phyloP scores from a whole-genome alignment of 2,329 filamentous ascomycete genomes.

The Elsinoe ampelina region DNA sequence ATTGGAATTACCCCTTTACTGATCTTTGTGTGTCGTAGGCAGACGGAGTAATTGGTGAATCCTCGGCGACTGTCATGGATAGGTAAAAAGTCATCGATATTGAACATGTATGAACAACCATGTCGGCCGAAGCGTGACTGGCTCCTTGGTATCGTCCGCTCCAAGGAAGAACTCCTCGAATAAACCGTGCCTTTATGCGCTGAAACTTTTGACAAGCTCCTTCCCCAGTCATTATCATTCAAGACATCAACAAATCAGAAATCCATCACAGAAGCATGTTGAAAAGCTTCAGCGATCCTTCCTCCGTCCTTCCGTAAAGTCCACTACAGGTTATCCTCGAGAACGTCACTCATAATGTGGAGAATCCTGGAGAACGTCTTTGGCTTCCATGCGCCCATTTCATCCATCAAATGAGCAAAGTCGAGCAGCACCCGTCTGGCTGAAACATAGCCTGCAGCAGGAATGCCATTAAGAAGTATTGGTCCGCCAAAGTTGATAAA shows the following conservation, averaged over 20 bases:
- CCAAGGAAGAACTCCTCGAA: background rate
- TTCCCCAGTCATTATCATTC: background rate
- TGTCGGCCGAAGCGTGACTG: background rate
- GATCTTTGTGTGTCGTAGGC: background rate
- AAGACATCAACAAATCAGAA: background rate
- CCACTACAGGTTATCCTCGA: constrained; percentile 26
- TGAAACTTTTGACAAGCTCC: background rate
- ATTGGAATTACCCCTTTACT: no score
- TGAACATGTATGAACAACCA: no score
- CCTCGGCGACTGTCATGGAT: background rate
- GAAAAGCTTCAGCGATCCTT: background rate
- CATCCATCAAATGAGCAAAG: constrained; percentile 44
- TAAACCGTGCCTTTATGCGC: background rate
- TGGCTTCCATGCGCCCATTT: constrained; percentile 44
- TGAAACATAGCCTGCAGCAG: constrained; percentile 41
- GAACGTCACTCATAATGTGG: constrained; percentile 46
- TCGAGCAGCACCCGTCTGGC: constrained; percentile 44
- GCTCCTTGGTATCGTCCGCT: background rate
- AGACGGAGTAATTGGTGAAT: background rate
- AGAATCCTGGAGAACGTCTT: constrained; percentile 43
- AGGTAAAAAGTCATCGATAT: no score
- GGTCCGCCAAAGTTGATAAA: constrained; percentile 43
- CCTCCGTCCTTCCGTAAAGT: background rate
- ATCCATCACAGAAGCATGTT: background rate
- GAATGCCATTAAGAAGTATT: constrained; percentile 40